Conservation (phyloP, 1,284 basidiomycete species). For the Coniophora puteana region DNA sequence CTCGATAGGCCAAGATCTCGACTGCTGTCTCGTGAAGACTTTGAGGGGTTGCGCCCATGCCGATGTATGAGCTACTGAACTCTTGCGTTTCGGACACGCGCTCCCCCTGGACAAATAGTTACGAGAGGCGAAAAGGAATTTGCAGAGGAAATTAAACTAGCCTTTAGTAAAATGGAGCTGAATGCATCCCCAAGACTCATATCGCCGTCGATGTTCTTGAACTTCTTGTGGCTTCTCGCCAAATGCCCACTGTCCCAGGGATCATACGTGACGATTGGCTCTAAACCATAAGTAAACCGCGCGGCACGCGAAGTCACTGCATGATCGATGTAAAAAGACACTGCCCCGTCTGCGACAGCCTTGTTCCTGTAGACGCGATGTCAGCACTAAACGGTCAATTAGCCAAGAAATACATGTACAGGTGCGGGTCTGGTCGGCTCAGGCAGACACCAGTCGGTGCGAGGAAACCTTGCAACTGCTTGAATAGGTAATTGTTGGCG, state of each 20-base stretch:
- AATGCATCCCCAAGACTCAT: constrained; percentile 24
- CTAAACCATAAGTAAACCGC: constrained; percentile 39
- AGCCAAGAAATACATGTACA: constrained; percentile 27
- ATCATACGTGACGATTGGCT: constrained; percentile 27
- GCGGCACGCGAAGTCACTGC: constrained; percentile 44
- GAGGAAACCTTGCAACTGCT: constrained; percentile 31
- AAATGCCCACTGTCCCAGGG: constrained; percentile 31
- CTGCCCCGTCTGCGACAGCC: constrained; percentile 52
- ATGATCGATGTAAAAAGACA: constrained; percentile 50
- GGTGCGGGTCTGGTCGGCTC: constrained; percentile 35
- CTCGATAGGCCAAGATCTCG: constrained; percentile 12
- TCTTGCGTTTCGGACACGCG: constrained; percentile 30
- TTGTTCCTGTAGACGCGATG: constrained; percentile 41
- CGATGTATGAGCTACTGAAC: too few species aligned
- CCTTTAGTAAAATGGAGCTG: constrained; percentile 29
- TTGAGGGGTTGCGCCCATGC: not conserved
- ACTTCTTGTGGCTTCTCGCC: constrained; percentile 18
- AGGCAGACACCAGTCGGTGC: constrained; percentile 24
- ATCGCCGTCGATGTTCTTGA: constrained; percentile 19
- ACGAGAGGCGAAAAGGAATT: constrained; percentile 6
- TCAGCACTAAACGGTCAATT: not conserved
- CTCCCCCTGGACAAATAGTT: constrained; percentile 22
- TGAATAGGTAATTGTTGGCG: constrained; percentile 46
- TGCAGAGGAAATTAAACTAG: not conserved
- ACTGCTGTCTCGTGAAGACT: not conserved